A percentile compares a stretch with the other conserved stretches of the same genome.
These are phyloP conservation scores for Veloporphyrellus conicus DNA, from an alignment of 1,284 basidiomycete species.

Conservation along the genomic window DNA sequence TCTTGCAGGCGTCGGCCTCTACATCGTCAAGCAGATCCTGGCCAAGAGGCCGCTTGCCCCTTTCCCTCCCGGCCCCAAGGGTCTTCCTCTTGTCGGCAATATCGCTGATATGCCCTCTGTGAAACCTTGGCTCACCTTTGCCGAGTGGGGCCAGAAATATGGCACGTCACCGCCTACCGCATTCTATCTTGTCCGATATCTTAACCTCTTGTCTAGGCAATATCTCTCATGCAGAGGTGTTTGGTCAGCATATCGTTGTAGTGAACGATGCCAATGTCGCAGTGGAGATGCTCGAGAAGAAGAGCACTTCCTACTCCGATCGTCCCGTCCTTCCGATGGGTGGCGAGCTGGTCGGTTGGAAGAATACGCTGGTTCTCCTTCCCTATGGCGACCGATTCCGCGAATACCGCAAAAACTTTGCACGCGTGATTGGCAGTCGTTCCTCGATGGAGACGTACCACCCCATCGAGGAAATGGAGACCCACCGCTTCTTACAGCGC, in stretches of 20 bases:
- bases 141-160: constrained; percentile 33
- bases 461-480: constrained; percentile 50
- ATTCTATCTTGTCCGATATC: neutral
- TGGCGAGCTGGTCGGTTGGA: constrained; percentile 66
- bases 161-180: constrained; percentile 14
- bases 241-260: constrained; percentile 59
- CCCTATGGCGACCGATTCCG: constrained; percentile 62
- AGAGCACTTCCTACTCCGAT: constrained; percentile 65
- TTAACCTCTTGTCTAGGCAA: constrained; percentile 42
- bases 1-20: constrained; percentile 30
- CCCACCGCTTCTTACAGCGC: constrained; percentile 51
- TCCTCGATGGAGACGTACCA: constrained; percentile 47
- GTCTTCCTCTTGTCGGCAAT: constrained; percentile 32
- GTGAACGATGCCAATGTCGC: constrained; percentile 54
- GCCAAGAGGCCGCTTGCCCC: constrained; percentile 22
- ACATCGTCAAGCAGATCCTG: constrained; percentile 28
- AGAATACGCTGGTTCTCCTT: constrained; percentile 55
- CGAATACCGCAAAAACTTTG: constrained; percentile 56
- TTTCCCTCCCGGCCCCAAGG: constrained; percentile 32
- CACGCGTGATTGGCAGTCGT: constrained; percentile 53
- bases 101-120: constrained; percentile 34
- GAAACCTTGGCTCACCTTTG: constrained; percentile 33
- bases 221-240: constrained; percentile 52
- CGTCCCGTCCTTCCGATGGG: constrained; percentile 57
- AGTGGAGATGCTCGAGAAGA: constrained; percentile 61